Percentiles rank a stretch among this genome's conserved stretches.
Conservation (phyloP, 2,329 filamentous ascomycete genomes). For the Nemania serpens region DNA sequence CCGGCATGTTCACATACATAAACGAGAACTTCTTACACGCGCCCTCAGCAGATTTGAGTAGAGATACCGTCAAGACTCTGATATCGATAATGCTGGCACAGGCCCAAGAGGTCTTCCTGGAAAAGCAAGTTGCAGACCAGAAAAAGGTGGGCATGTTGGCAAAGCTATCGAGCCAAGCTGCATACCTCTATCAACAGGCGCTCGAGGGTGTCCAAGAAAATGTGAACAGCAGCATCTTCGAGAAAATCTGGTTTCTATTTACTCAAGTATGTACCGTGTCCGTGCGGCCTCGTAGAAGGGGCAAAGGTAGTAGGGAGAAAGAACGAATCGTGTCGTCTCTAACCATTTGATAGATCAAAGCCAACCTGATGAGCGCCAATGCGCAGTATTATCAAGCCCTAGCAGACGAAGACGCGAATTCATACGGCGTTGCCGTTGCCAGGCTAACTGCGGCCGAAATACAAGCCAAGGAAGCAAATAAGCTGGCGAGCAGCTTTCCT, state of each 20-base stretch:
- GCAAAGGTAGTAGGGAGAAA: too few relatives aligned
- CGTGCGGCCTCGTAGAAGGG: neutral
- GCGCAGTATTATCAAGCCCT: slow-evolving; percentile 94
- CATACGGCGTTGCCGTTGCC: slow-evolving; percentile 83
- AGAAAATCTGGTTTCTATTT: slow-evolving; percentile 88
- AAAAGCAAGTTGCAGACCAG: slow-evolving; percentile 90
- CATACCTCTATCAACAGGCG: slow-evolving; percentile 84
- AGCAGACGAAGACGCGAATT: slow-evolving; percentile 85
- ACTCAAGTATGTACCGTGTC: slow-evolving; percentile 64
- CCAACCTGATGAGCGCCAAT: slow-evolving; percentile 79
- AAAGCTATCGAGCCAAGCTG: slow-evolving; percentile 89
- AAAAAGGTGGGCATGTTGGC: slow-evolving; percentile 93
- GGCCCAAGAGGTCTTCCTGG: slow-evolving; percentile 94
- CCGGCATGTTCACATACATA: slow-evolving; percentile 99
- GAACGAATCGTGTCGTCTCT: slow-evolving; percentile 17
- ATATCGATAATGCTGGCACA: slow-evolving; percentile 94
- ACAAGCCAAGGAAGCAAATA: slow-evolving; percentile 77
- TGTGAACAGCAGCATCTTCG: slow-evolving; percentile 87
- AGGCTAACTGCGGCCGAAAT: slow-evolving; percentile 81
- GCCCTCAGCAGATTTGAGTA: slow-evolving; percentile 91
- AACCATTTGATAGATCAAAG: slow-evolving; percentile 64
- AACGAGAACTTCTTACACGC: slow-evolving; percentile 99
- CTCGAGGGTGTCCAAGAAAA: slow-evolving; percentile 92
- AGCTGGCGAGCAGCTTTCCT: slow-evolving; percentile 79
- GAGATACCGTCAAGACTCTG: slow-evolving; percentile 93